A percentile compares a stretch with the other conserved stretches of the same genome.
Conservation (phyloP, 78 protist genomes). For the Guillardia theta region DNA sequence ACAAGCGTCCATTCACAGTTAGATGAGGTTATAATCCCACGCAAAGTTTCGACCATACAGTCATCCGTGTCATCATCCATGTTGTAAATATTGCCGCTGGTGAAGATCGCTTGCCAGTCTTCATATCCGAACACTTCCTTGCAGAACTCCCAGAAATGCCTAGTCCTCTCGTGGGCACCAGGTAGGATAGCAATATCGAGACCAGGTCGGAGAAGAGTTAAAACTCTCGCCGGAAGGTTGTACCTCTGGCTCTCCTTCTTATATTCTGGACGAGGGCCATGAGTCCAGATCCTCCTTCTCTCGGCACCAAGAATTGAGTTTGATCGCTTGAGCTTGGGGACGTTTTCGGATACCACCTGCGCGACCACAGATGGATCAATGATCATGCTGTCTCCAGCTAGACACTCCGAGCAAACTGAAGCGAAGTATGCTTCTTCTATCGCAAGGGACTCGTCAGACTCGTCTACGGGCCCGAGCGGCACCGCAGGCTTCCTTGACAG, state of each 20-base stretch:
- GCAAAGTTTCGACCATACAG: neutral
- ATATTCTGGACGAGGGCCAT: neutral
- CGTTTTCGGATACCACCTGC: no score
- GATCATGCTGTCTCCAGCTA: no score
- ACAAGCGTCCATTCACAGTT: neutral
- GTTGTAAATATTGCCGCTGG: neutral
- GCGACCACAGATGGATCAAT: no score
- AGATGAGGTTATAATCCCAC: neutral
- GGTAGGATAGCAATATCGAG: conserved; percentile 20
- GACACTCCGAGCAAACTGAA: no score
- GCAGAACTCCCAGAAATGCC: conserved; percentile 32
- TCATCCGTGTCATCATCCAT: conserved; percentile 18
- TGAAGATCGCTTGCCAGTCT: neutral
- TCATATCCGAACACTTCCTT: neutral
- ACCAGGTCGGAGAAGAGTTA: neutral
- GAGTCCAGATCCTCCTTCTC: neutral
- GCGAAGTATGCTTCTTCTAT: no score
- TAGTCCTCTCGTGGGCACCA: neutral
- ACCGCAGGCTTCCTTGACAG: no score
- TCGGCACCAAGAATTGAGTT: no score
- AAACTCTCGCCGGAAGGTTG: neutral
- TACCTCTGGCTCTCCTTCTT: neutral
- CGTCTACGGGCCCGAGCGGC: no score
- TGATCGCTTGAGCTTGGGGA: no score
- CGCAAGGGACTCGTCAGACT: no score